phyloP scores from a whole-genome alignment of 371 early-diverging fungal species.

The Conidiobolus incongruus region DNA sequence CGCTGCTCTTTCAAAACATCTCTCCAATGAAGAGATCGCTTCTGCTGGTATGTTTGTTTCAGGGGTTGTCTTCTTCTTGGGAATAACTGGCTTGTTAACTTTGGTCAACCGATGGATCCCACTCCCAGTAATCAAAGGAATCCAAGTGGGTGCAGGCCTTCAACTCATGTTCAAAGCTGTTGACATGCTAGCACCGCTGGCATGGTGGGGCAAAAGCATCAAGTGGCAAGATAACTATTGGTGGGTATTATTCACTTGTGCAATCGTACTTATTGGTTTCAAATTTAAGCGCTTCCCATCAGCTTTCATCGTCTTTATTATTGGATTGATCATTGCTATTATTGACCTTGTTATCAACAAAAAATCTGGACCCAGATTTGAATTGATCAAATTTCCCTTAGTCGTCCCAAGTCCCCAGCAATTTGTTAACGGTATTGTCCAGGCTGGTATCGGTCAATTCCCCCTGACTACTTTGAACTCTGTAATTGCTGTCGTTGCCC shows the following conservation, averaged over 20 bases:
- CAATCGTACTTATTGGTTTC: conserved; percentile 47
- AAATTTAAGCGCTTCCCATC: conserved; percentile 4
- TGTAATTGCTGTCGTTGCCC: conserved; percentile 49
- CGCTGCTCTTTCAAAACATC: conserved; percentile 41
- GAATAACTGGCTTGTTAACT: conserved; percentile 42
- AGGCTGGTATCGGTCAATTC: conserved; percentile 70
- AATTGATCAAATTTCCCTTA: conserved; percentile 18
- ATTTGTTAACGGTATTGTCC: conserved; percentile 42
- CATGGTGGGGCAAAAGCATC: conserved; percentile 16
- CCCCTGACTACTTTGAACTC: conserved; percentile 73
- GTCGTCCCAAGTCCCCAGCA: conserved; percentile 36
- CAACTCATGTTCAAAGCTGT: conserved; percentile 49
- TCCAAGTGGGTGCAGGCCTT: conserved; percentile 72
- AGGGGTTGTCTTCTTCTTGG: conserved; percentile 35
- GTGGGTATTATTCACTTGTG: conserved; percentile 35
- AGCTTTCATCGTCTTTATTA: conserved; percentile 3
- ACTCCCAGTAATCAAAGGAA: conserved; percentile 53
- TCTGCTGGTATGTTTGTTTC: conserved; percentile 56
- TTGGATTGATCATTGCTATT: conserved; percentile 2
- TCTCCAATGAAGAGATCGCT: conserved; percentile 44
- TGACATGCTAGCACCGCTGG: conserved; percentile 14
- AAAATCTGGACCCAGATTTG: conserved; percentile 25
- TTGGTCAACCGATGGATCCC: conserved; percentile 51
- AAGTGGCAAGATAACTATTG: conserved; percentile 58
- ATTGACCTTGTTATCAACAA: conserved; percentile 10